A percentile compares a stretch with the other conserved stretches of the same genome.
These are phyloP conservation scores for Amaranthus cruentus DNA, from an alignment of 148 eudicot genomes.

Conservation along the genomic window DNA sequence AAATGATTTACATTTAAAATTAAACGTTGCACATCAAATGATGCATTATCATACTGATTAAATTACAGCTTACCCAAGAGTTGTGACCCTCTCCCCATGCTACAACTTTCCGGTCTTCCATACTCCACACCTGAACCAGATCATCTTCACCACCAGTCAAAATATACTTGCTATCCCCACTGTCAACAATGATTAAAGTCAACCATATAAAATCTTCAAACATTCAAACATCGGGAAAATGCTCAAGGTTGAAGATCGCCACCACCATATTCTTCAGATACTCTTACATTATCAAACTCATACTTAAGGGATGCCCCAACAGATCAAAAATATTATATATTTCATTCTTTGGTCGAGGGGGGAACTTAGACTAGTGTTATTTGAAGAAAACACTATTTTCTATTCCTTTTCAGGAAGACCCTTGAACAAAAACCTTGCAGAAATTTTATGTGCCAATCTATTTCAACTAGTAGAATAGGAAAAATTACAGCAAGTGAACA, in stretches of 20 bases:
- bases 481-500: background rate
- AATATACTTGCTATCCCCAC: conserved; percentile 75
- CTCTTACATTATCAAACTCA: background rate
- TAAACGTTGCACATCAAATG: background rate
- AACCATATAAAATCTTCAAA: conserved; percentile 12
- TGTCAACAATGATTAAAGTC: conserved; percentile 28
- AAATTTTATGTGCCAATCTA: background rate
- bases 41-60: background rate
- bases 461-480: no score
- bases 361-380: no score
- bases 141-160: conserved; percentile 95
- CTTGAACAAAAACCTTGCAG: background rate
- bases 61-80: conserved; percentile 66
- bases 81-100: conserved; percentile 98
- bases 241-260: background rate
- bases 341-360: no score
- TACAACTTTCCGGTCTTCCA: conserved; percentile 83
- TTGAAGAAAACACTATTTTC: no score
- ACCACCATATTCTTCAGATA: background rate
- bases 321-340: background rate
- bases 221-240: background rate
- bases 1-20: conserved; percentile 11
- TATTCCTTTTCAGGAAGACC: background rate
- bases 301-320: background rate
- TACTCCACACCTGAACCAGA: conserved; percentile 94